Evolutionary conservation across 768 basidiomycete species (phyloP).

Genomic region (Boletellus ananas): DNA sequence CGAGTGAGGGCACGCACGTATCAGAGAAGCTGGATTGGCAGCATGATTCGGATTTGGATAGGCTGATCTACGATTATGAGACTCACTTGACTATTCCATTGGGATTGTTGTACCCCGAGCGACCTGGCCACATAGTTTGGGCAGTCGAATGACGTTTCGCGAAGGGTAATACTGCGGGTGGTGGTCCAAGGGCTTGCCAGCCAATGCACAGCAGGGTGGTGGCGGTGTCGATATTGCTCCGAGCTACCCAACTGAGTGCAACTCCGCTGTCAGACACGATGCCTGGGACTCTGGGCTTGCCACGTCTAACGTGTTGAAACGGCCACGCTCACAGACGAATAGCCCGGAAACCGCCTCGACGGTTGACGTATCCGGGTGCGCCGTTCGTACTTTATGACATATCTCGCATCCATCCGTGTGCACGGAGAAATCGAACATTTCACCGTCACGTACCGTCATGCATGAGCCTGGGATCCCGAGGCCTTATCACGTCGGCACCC

Average conservation of each 20-base stretch:
- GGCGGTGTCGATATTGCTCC: too few species aligned
- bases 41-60: background rate
- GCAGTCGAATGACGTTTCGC: too few species aligned
- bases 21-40: slow-evolving; percentile 9
- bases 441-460: background rate
- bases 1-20: slow-evolving; percentile 9
- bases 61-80: background rate
- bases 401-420: background rate
- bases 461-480: background rate
- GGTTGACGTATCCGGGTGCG: slow-evolving; percentile 10
- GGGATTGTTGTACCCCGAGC: background rate
- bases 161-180: background rate
- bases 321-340: too few species aligned
- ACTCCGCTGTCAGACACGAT: too few species aligned
- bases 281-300: too few species aligned
- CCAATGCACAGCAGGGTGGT: too few species aligned
- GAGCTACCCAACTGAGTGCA: too few species aligned
- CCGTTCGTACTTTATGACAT: slow-evolving; percentile 10
- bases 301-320: too few species aligned
- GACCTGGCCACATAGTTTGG: background rate
- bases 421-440: background rate
- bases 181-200: background rate
- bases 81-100: slow-evolving; percentile 14
- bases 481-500: background rate
- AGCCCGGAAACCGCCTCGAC: too few species aligned